Percentiles rank a stretch among this genome's conserved stretches.
Evolutionary conservation across 2,329 filamentous ascomycete genomes (phyloP).

Genomic region (Neonectria sp.): DNA sequence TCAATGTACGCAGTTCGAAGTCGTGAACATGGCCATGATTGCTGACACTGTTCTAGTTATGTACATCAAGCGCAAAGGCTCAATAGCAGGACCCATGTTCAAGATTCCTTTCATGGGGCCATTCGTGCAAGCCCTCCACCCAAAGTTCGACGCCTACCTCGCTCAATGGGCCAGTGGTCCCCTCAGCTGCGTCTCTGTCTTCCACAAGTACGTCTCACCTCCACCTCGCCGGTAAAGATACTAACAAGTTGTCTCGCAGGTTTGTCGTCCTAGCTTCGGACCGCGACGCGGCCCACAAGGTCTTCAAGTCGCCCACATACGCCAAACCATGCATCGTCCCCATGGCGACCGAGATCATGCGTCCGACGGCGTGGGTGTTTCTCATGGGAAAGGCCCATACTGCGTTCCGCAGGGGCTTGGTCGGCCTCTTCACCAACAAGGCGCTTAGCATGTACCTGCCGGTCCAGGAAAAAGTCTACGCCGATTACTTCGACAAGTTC

Average conservation of each 20-base stretch:
- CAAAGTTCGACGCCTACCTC: conserved; percentile 81
- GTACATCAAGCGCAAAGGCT: conserved; percentile 74
- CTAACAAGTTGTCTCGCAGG: conserved; percentile 55
- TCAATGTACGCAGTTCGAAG: conserved; percentile 49
- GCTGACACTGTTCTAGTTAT: conserved; percentile 59
- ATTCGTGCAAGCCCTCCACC: conserved; percentile 81
- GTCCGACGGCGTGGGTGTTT: conserved; percentile 84
- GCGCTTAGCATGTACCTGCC: conserved; percentile 81
- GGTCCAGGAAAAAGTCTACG: conserved; percentile 80
- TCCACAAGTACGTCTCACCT: conserved; percentile 77
- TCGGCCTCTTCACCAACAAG: conserved; percentile 80
- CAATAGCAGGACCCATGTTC: conserved; percentile 74
- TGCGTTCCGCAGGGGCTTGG: conserved; percentile 83
- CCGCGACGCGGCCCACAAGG: conserved; percentile 84
- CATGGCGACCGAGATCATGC: conserved; percentile 80
- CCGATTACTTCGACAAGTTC: conserved; percentile 79
- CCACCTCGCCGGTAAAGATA: accelerated
- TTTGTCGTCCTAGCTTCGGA: conserved; percentile 86
- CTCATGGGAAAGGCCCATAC: conserved; percentile 82
- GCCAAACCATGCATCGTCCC: conserved; percentile 86
- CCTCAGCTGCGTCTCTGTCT: conserved; percentile 86
- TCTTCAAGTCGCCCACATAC: conserved; percentile 83
- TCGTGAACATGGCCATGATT: background rate
- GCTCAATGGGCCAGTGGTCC: conserved; percentile 85
- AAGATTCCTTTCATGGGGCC: conserved; percentile 82